Base-by-base conservation (phyloP, 2,329 filamentous ascomycete genomes). In the Sphaceloma murrayae region DNA sequence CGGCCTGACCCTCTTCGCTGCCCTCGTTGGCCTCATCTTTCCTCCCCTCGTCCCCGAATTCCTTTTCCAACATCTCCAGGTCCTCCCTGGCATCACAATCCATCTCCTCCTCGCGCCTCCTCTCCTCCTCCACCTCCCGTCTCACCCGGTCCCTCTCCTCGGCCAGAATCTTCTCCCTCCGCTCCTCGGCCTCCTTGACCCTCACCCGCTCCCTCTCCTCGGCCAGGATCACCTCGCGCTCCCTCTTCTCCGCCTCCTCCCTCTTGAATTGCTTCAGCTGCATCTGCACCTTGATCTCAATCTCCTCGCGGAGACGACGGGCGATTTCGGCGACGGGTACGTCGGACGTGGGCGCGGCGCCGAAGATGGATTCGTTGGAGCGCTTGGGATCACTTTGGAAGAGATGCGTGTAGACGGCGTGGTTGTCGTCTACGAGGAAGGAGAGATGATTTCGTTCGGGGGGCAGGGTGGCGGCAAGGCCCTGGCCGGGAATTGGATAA, bases 401-500 rank as follows among this genome's bases (percentile, higher is more conserved):
- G 8, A 47, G 21, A 30, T 51, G 49, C 4, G 39, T 47, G 40
- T 51, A 51, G 11, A 51, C 49, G 22, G 47, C 45, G 17, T 62
- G 55, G 30, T 72, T 69, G 39, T 77, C 73, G 52, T 82, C 78
- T 5, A 77, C 70, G 17, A 82, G 58, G 64, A 78, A 79, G 46
- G 76, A 67, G 29, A 78, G 52, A 55, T 82, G 77, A 18, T 75
- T 70, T 13, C 67, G 67, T 51, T 80, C 74, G 1, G 70, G 68
- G 5, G 72, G 67, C 14, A 81, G 55, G 17, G 67, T 70, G 5
- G 52, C 56, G 51, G 65, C 67, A 4, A 82, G 63, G 2, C 79
- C 78, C 45, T 78, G 70, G 1, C 78, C 79, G 5, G 78, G 66
- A 49, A 72, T 72, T 0, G 78, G 78, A 51, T 82, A 82, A 32